Percentiles rank a stretch among this genome's conserved stretches.
Conservation (phyloP, 768 basidiomycete species). For the Amanita pallidorosea region DNA sequence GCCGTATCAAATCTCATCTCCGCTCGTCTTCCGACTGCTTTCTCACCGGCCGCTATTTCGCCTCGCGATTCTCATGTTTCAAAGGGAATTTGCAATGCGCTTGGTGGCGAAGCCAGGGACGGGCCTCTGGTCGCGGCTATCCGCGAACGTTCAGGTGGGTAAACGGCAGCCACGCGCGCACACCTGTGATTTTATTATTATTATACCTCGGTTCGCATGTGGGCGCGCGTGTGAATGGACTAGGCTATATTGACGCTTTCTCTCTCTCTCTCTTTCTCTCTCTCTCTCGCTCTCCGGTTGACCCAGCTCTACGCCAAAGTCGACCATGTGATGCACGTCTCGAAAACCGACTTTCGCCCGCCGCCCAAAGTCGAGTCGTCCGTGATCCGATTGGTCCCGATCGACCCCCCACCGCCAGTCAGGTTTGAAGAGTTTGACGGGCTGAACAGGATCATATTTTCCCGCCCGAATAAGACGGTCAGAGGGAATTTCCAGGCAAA, state of each 20-base stretch:
- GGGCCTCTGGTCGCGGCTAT: constrained; percentile 84
- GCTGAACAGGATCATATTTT: constrained; percentile 82
- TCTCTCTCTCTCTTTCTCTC: too few species aligned
- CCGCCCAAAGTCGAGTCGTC: constrained; percentile 91
- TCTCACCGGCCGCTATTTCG: constrained; percentile 94
- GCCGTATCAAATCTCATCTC: constrained; percentile 98
- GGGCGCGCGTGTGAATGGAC: neutral
- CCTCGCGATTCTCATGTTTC: constrained; percentile 97
- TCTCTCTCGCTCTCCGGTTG: too few species aligned
- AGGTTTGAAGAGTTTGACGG: constrained; percentile 98
- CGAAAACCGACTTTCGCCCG: constrained; percentile 94
- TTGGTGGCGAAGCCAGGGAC: constrained; percentile 80
- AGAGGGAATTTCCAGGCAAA: constrained; percentile 89
- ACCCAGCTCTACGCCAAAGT: constrained; percentile 81
- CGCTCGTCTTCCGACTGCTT: constrained; percentile 91
- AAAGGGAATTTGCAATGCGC: constrained; percentile 94
- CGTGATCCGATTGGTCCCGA: constrained; percentile 84
- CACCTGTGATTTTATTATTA: neutral
- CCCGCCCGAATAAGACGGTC: constrained; percentile 80
- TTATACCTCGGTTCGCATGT: too few species aligned
- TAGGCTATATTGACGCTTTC: neutral
- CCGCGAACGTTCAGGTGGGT: constrained; percentile 81
- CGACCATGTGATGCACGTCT: constrained; percentile 92
- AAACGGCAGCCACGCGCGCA: neutral
- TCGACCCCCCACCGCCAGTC: constrained; percentile 92